Evolutionary conservation across 2,329 filamentous ascomycete genomes (phyloP).

Genomic region (Colletotrichum sp.): DNA sequence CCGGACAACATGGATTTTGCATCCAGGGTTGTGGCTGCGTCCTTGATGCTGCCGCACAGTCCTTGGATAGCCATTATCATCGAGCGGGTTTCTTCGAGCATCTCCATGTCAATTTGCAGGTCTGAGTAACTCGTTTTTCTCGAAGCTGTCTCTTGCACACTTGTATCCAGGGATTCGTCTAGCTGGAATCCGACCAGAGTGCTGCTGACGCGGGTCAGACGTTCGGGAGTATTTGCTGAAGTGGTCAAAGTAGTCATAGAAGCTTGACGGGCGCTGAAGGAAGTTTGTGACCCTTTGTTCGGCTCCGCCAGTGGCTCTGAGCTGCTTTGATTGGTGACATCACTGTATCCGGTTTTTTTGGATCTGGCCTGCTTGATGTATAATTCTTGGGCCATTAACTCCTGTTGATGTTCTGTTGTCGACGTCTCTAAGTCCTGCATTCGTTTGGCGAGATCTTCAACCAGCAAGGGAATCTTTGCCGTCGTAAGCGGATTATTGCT

Average conservation of each 20-base stretch:
- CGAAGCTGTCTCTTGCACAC: not conserved
- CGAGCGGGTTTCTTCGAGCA: not conserved
- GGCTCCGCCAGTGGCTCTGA: rapidly evolving
- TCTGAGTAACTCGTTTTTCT: not conserved
- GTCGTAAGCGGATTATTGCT: not conserved
- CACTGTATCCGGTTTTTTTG: not conserved
- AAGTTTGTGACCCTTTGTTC: not conserved
- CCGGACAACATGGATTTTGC: not conserved
- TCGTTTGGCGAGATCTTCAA: not conserved
- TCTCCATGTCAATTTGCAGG: not conserved
- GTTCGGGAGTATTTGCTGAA: not conserved
- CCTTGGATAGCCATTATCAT: not conserved
- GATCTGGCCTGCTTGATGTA: not conserved
- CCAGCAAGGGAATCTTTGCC: not conserved
- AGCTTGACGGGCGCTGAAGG: not conserved
- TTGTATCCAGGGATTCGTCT: not conserved
- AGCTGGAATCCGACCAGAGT: not conserved
- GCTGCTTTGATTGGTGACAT: rapidly evolving
- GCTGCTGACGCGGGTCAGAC: not conserved
- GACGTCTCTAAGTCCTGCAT: not conserved
- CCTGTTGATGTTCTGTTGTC: not conserved
- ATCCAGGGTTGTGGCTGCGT: not conserved
- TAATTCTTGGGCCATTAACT: not conserved
- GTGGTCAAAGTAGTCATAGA: not conserved
- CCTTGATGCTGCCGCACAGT: not conserved